A percentile compares a stretch with the other conserved stretches of the same genome.
Evolutionary conservation across 768 basidiomycete genomes (phyloP).

Genomic region (Strobilomyces dryophilus): DNA sequence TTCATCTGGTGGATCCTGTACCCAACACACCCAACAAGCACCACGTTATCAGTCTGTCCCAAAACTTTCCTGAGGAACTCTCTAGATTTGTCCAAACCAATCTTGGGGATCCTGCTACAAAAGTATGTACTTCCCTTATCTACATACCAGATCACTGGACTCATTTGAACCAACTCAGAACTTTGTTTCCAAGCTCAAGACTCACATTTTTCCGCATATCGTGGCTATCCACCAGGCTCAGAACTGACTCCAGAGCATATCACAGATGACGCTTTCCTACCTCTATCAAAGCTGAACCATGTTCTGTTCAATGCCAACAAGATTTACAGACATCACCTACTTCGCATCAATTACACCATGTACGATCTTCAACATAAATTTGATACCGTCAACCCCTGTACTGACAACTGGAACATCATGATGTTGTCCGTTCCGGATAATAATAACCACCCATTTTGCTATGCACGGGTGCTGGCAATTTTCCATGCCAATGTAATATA

Average conservation of each 20-base stretch:
- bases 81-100: not conserved
- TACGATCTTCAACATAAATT: not conserved
- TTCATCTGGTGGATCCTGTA: not conserved
- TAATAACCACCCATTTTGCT: not conserved
- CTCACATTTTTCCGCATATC: not conserved
- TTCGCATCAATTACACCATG: not conserved
- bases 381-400: not conserved
- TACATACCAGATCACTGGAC: not conserved
- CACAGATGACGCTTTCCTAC: not conserved
- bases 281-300: not conserved
- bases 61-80: not conserved
- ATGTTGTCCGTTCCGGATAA: not conserved
- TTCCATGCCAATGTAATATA: conserved; percentile 1
- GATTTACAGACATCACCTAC: not conserved
- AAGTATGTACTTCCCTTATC: not conserved
- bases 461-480: not conserved
- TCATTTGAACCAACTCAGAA: not conserved
- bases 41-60: not conserved
- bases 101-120: not conserved
- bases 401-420: not conserved
- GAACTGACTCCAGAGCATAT: too few species aligned
- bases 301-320: not conserved
- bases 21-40: not conserved
- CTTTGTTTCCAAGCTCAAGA: not conserved
- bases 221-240: not conserved